Evolutionary conservation across 768 basidiomycete species (phyloP), one percentile per base, ranked within the genome.

Genomic region (Tylopilus subfusipes): DNA sequence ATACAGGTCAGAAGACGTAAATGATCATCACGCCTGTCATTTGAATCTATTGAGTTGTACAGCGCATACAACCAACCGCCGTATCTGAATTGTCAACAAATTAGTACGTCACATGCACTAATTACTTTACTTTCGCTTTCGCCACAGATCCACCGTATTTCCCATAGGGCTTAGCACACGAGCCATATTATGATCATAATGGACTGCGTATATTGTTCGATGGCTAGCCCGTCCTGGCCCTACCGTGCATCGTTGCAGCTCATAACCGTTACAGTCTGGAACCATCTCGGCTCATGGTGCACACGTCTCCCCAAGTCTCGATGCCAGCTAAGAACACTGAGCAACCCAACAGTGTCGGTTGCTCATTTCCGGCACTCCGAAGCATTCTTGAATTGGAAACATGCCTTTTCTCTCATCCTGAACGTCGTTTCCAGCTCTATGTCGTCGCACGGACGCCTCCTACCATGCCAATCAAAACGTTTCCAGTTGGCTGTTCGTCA

Each of bases 391-490:
- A 38, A 25, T 11, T 13, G 40, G 34, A 46, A 42, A 5, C 13
- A 13, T n/a, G 30, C 39, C 31, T 47, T 34, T 22, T 22, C 22
- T 5, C 19, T 29, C 14, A 14, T 2, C 13, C 18, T 44, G 16
- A 16, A 40, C 36, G 19, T 40, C n/a, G 34, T 27, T n/a, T 21
- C 16, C 18, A 30, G 25, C n/a, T 39, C 33, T 24, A 33, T 39
- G 18, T 34, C 38, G 49, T 51, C 50, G 10, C 12, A 11, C 10
- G 22, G 27, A 34, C 44, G 39, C 47, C 38, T 45, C 48, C n/a
- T 12, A 19, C 46, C 64, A 63, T 54, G 56, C 66, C 55, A 49
- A 60, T 58, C 49, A 62, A 52, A 68, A 60, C 63, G 58, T 66
- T 67, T 58, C 33, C 21, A 39, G 33, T 13, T 42, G 55, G 39